Evolutionary conservation across 495 filamentous ascomycete genomes (phyloP).

Genomic region (Penicillium samsonianum): DNA sequence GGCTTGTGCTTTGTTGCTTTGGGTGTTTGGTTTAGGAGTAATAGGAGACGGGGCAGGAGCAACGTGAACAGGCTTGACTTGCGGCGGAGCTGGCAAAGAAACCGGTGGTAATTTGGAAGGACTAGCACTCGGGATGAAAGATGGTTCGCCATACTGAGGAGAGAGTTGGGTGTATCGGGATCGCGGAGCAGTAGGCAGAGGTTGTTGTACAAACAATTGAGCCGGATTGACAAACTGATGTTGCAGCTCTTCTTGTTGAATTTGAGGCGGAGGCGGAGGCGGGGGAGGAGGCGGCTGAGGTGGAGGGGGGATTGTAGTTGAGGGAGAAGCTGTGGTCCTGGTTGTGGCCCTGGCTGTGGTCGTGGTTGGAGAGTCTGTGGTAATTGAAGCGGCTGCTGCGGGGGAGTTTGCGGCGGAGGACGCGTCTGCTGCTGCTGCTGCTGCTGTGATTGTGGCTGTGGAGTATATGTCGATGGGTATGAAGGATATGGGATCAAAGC

Average conservation of each 20-base stretch:
- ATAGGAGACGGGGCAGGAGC: constrained; percentile 4
- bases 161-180: constrained; percentile 27
- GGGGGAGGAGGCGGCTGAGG: constrained; percentile 24
- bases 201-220: constrained; percentile 41
- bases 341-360: constrained; percentile 18
- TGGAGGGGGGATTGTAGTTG: constrained; percentile 26
- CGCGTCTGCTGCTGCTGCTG: constrained; percentile 14
- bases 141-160: constrained; percentile 34
- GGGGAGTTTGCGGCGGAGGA: constrained; percentile 18
- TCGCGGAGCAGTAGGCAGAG: constrained; percentile 34
- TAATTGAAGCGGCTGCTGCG: constrained; percentile 24
- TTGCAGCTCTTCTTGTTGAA: constrained; percentile 26
- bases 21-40: constrained; percentile 6
- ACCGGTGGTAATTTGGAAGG: constrained; percentile 24
- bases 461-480: constrained; percentile 27
- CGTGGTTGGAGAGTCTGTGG: constrained; percentile 8
- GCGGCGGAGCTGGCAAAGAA: constrained; percentile 8
- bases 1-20: constrained; percentile 8
- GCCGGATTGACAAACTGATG: constrained; percentile 51
- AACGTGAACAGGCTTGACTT: constrained; percentile 6
- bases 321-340: constrained; percentile 11
- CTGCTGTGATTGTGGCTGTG: constrained; percentile 28
- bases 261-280: constrained; percentile 31
- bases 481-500: constrained; percentile 41
- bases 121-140: constrained; percentile 26